Conservation (phyloP, 2,329 filamentous ascomycete genomes). For the Penicillium crustosum region DNA sequence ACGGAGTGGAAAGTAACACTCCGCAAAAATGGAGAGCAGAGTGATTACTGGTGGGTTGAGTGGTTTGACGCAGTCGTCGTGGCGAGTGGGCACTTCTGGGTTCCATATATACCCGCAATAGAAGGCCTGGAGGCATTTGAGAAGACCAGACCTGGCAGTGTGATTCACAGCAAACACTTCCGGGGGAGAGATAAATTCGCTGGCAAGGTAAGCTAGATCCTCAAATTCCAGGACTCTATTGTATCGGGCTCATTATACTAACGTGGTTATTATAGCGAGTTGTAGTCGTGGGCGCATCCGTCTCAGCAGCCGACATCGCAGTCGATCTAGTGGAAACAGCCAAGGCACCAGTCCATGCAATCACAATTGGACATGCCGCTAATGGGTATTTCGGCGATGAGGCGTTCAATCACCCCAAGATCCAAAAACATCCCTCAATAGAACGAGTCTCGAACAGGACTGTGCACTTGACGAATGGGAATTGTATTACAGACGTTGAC, state of each 20-base stretch:
- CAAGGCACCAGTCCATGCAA: background rate
- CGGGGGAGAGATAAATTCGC: background rate
- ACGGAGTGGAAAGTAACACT: slow-evolving; percentile 1
- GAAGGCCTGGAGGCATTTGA: background rate
- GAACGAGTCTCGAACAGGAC: background rate
- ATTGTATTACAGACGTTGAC: background rate
- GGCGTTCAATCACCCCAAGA: background rate
- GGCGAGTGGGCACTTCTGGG: slow-evolving; percentile 2
- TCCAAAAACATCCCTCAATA: background rate
- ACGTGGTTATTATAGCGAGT: background rate
- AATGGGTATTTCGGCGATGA: background rate
- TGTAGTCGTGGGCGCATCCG: background rate
- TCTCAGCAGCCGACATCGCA: slow-evolving; percentile 1
- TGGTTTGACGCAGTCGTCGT: background rate
- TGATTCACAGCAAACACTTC: slow-evolving; percentile 3
- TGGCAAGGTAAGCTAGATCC: background rate
- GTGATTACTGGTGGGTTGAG: slow-evolving; percentile 1
- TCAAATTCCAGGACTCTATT: background rate
- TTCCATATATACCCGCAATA: background rate
- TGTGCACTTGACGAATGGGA: background rate
- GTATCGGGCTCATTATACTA: background rate
- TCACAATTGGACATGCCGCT: background rate
- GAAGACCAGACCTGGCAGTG: background rate
- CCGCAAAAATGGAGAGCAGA: background rate
- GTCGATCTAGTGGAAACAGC: background rate